phyloP scores from a whole-genome alignment of 2,329 filamentous ascomycete genomes.

The Tolypocladium sp. region DNA sequence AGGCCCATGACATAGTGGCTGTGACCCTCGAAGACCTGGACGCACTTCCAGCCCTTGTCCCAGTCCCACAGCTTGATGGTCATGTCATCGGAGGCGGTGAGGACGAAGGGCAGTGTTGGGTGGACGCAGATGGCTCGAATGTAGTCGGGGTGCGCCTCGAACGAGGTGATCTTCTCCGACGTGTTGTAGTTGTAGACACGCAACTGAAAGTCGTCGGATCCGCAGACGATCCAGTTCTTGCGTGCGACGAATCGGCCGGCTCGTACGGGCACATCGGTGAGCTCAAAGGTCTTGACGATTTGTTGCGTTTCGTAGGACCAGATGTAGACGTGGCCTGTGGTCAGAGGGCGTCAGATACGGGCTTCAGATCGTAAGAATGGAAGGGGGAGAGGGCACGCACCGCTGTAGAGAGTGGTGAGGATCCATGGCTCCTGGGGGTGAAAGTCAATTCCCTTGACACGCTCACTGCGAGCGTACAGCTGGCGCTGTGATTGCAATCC shows the following conservation, averaged over 20 bases:
- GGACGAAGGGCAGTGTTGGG: constrained; percentile 87
- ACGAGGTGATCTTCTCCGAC: constrained; percentile 93
- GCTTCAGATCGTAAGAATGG: constrained; percentile 3
- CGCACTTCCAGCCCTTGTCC: constrained; percentile 97
- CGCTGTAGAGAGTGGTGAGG: constrained; percentile 91
- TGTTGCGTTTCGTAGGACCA: constrained; percentile 97
- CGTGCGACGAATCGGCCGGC: constrained; percentile 92
- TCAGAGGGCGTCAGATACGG: constrained; percentile 1
- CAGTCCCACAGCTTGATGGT: constrained; percentile 98
- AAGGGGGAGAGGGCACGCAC: constrained; percentile 30
- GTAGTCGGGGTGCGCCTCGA: constrained; percentile 97
- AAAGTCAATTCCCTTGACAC: constrained; percentile 96
- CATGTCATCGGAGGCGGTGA: constrained; percentile 97
- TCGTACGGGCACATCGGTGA: constrained; percentile 95
- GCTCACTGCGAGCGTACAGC: constrained; percentile 71
- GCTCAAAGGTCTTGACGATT: constrained; percentile 97
- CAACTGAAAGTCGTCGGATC: constrained; percentile 81
- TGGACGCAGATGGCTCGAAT: constrained; percentile 95
- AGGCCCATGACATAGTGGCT: constrained; percentile 95
- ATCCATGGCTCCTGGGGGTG: constrained; percentile 96
- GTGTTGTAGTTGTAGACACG: constrained; percentile 99
- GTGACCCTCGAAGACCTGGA: constrained; percentile 94
- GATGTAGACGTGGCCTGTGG: constrained; percentile 87
- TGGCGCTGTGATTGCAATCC: constrained; percentile 24
- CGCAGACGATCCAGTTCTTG: constrained; percentile 99